A percentile compares a stretch with the other conserved stretches of the same genome.
phyloP scores from a whole-genome alignment of 1,139 yeast species.

The Geotrichum klebahnii region DNA sequence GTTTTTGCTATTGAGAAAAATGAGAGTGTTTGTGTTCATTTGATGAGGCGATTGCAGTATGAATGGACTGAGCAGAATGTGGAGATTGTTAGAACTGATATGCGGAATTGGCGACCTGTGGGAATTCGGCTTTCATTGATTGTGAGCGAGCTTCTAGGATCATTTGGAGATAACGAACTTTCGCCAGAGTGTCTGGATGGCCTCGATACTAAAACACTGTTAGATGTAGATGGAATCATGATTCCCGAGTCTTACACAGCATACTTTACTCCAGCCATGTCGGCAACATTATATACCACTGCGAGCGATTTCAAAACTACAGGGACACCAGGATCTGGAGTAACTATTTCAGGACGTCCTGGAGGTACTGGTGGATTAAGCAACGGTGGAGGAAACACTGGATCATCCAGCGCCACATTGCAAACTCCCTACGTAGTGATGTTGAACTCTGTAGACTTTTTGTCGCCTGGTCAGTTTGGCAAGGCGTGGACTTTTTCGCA shows the following conservation, averaged over 20 bases:
- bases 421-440: conserved; percentile 61
- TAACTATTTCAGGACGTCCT: conserved; percentile 9
- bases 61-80: conserved; percentile 43
- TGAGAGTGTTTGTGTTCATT: conserved; percentile 51
- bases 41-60: conserved; percentile 29
- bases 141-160: conserved; percentile 78
- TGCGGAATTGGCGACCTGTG: conserved; percentile 47
- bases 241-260: conserved; percentile 63
- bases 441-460: conserved; percentile 47
- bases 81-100: conserved; percentile 53
- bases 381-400: conserved; percentile 15
- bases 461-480: conserved; percentile 22
- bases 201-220: conserved; percentile 30
- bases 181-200: conserved; percentile 69
- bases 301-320: conserved; percentile 18
- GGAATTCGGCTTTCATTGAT: conserved; percentile 48
- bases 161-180: conserved; percentile 87
- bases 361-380: background rate
- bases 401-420: conserved; percentile 28
- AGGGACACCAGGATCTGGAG: conserved; percentile 16
- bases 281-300: conserved; percentile 45
- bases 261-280: conserved; percentile 60
- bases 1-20: conserved; percentile 70
- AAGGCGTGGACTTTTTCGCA: conserved; percentile 20
- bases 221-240: conserved; percentile 42